Base-by-base conservation (phyloP, 73 alveolate genomes). In the Tetrahymena borealis region DNA sequence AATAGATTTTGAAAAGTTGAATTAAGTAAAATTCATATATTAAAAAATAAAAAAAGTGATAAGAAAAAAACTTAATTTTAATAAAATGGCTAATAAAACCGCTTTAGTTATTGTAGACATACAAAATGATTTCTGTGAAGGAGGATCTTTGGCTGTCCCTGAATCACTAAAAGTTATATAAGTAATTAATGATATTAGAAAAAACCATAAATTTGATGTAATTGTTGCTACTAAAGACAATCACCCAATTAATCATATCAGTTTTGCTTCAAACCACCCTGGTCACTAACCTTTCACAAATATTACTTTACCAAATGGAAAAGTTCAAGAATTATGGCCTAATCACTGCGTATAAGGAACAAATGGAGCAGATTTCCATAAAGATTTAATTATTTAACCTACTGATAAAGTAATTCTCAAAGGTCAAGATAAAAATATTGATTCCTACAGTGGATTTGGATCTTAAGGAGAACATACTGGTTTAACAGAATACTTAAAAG, bases 121-220 rank as follows among this genome's bases (percentile, higher is more conserved):
- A 32, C 97, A 98, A 94, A 98, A 98, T 95, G 99, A 98, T 95
- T 98, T 98, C 91, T 97, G 99, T 78, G 99, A 98, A 93, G 99
- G 98, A 38, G 99, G 99, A 13, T 96, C 98, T n/a, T 93, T 98
- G 37, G 98, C 94, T n/a, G 98, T 98, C 15, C 32, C 91, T 37
- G 97, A 96, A 7, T 97, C 99, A 9, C 43, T 90, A 18, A 96
- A 97, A 85, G 97, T 98, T 33, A 92, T 98, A 38, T 99, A 99
- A 7, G 38, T 96, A 16, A 97, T 98, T 41, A 98, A 98, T 93
- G 90, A 93, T 39, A 93, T 98, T 33, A 97, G 98, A 93, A 60
- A 95, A 24, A 92, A 79, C n/a, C n/a, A n/a, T n/a, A n/a, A n/a
- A 41, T 96, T 97, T 91, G 36, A 90, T 39, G 92, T 79, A 40